Percentiles rank a stretch among this genome's conserved stretches.
Evolutionary conservation across 352 stramenopile species (phyloP).

Genomic region (Pythium pyrilobum): DNA sequence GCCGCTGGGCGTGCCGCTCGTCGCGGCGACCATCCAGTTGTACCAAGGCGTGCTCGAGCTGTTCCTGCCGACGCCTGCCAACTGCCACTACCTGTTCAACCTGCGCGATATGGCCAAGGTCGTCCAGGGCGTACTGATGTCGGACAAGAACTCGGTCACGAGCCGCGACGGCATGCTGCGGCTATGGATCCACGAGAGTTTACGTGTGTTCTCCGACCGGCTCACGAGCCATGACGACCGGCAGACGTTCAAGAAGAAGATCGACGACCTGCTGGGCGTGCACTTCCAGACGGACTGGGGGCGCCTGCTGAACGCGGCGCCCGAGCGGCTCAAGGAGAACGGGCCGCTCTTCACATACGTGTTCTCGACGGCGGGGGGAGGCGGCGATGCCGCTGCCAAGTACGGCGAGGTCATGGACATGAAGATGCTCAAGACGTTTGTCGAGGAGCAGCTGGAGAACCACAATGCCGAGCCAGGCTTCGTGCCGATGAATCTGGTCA

Average conservation of each 20-base stretch:
- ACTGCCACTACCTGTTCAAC: slow-evolving; percentile 90
- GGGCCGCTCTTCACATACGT: slow-evolving; percentile 81
- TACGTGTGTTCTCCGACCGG: slow-evolving; percentile 89
- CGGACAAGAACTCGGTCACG: slow-evolving; percentile 67
- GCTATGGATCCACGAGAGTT: slow-evolving; percentile 89
- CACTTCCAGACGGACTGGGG: slow-evolving; percentile 81
- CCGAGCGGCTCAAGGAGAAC: slow-evolving; percentile 73
- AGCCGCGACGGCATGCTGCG: slow-evolving; percentile 69
- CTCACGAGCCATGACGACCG: slow-evolving; percentile 88
- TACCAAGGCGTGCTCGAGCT: slow-evolving; percentile 82
- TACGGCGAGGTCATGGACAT: slow-evolving; percentile 86
- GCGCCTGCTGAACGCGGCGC: slow-evolving; percentile 43
- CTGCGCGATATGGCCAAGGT: slow-evolving; percentile 88
- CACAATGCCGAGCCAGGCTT: slow-evolving; percentile 88
- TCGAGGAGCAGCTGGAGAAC: slow-evolving; percentile 90
- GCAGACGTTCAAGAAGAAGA: slow-evolving; percentile 84
- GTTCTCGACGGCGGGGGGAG: slow-evolving; percentile 37
- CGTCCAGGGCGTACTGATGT: slow-evolving; percentile 75
- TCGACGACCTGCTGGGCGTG: slow-evolving; percentile 67
- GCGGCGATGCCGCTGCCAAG: slow-evolving; percentile 27
- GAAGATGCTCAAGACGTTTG: slow-evolving; percentile 81
- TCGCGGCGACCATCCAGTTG: slow-evolving; percentile 79
- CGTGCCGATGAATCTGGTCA: slow-evolving; percentile 87
- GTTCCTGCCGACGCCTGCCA: slow-evolving; percentile 85
- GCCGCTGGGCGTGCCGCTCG: slow-evolving; percentile 57